These are phyloP conservation scores for Mycena rebaudengoi DNA, from an alignment of 768 basidiomycete genomes.

Conservation along the genomic window DNA sequence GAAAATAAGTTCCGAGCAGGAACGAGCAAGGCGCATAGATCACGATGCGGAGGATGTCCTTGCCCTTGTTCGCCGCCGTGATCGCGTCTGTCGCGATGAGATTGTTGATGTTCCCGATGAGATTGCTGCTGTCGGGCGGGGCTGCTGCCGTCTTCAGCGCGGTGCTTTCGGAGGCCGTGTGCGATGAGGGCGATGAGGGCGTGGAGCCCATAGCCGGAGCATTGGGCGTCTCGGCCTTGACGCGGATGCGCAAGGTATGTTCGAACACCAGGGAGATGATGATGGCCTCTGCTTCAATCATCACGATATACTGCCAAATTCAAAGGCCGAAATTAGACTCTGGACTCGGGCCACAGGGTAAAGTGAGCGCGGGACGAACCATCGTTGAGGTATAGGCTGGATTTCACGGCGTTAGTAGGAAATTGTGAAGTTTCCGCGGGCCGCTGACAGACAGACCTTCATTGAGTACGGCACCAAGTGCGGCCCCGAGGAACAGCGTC, in stretches of 20 bases:
- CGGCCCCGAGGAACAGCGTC: constrained; percentile 57
- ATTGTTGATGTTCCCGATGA: constrained; percentile 81
- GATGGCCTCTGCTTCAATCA: constrained; percentile 45
- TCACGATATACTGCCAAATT: constrained; percentile 20
- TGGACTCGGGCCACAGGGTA: constrained; percentile 9
- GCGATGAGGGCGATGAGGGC: not conserved
- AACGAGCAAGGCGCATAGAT: constrained; percentile 12
- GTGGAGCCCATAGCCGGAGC: not conserved
- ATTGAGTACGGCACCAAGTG: constrained; percentile 40
- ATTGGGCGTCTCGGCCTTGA: constrained; percentile 44
- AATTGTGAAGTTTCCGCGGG: not conserved
- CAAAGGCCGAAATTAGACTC: constrained; percentile 50
- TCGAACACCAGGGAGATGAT: constrained; percentile 51
- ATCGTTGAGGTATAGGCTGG: not conserved
- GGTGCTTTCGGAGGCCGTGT: no score
- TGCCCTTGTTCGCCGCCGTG: not conserved
- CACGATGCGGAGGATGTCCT: constrained; percentile 9
- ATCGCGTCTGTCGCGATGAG: constrained; percentile 69
- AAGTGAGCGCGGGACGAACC: not conserved
- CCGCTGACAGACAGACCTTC: no score
- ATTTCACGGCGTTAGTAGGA: not conserved
- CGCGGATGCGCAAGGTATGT: constrained; percentile 65
- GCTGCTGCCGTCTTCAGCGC: not conserved
- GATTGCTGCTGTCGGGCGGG: constrained; percentile 42
- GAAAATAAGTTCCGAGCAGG: constrained; percentile 30